Evolutionary conservation across 2,329 filamentous ascomycete genomes (phyloP).

Genomic region (Fusarium paranaense): DNA sequence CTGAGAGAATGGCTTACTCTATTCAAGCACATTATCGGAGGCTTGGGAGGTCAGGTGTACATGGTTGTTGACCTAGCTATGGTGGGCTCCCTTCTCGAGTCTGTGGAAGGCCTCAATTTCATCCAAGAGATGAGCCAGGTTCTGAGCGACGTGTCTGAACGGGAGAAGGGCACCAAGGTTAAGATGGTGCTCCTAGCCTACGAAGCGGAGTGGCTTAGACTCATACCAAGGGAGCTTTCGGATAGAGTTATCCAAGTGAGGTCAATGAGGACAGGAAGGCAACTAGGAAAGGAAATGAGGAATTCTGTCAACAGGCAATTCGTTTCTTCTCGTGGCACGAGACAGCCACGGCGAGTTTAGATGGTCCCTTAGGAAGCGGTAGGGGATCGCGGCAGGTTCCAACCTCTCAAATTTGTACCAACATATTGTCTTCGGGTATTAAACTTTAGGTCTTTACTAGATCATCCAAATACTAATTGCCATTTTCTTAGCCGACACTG

Average conservation of each 20-base stretch:
- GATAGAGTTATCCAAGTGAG: background rate
- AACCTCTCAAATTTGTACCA: background rate
- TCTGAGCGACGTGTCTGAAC: rapidly evolving
- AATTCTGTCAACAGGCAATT: background rate
- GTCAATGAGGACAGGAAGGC: background rate
- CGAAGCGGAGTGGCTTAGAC: background rate
- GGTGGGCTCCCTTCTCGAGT: background rate
- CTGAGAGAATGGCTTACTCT: background rate
- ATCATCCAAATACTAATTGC: background rate
- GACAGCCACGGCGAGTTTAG: background rate
- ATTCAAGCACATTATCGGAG: background rate
- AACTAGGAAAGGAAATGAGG: background rate
- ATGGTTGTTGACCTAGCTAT: constrained; percentile 11
- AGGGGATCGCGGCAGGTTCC: background rate
- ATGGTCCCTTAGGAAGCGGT: background rate
- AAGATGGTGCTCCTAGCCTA: constrained; percentile 5
- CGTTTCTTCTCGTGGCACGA: background rate
- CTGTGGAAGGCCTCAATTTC: background rate
- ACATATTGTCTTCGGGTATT: no score
- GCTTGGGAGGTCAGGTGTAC: background rate
- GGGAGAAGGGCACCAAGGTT: background rate
- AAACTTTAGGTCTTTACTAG: no score
- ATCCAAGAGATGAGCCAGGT: background rate
- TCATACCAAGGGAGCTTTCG: background rate
- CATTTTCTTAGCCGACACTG: background rate